phyloP scores from a whole-genome alignment of 148 eudicot species.

The Dianthus caryophyllus region DNA sequence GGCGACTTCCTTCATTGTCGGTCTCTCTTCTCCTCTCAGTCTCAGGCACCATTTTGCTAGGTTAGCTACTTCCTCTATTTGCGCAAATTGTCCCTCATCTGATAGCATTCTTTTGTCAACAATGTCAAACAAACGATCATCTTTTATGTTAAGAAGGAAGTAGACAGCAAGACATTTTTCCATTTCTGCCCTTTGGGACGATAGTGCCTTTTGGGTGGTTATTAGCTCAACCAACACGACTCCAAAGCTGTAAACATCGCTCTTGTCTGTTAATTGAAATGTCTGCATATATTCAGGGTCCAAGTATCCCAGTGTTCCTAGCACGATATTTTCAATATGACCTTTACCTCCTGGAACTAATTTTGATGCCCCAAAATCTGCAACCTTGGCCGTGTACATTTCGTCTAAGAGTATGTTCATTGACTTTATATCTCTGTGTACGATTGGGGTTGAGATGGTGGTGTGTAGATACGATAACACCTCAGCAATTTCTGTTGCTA shows the following conservation, averaged over 20 bases:
- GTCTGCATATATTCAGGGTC: conserved; percentile 27
- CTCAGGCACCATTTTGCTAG: conserved; percentile 20
- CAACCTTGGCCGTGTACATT: conserved; percentile 25
- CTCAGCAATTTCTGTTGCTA: conserved; percentile 27
- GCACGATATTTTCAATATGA: conserved; percentile 22
- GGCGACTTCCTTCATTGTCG: conserved; percentile 27
- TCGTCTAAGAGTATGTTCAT: conserved; percentile 24
- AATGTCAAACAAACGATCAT: conserved; percentile 11
- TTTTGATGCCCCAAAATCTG: conserved; percentile 29
- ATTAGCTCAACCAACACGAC: conserved; percentile 27
- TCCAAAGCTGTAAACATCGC: conserved; percentile 33
- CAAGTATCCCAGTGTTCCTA: conserved; percentile 24
- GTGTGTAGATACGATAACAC: conserved; percentile 21
- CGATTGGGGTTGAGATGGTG: conserved; percentile 23
- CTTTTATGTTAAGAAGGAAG: conserved; percentile 20
- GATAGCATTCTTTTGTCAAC: conserved; percentile 7
- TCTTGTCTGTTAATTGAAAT: conserved; percentile 19
- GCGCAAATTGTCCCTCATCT: neutral
- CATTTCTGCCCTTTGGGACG: neutral
- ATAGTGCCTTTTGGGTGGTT: conserved; percentile 17
- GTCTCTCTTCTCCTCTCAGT: conserved; percentile 23
- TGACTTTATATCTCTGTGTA: conserved; percentile 27
- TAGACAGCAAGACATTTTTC: conserved; percentile 21
- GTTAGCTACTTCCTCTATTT: conserved; percentile 15
- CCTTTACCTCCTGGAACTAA: conserved; percentile 15